Conservation (phyloP, 176 grass and related monocot species). For the Musa troglodytarum region DNA sequence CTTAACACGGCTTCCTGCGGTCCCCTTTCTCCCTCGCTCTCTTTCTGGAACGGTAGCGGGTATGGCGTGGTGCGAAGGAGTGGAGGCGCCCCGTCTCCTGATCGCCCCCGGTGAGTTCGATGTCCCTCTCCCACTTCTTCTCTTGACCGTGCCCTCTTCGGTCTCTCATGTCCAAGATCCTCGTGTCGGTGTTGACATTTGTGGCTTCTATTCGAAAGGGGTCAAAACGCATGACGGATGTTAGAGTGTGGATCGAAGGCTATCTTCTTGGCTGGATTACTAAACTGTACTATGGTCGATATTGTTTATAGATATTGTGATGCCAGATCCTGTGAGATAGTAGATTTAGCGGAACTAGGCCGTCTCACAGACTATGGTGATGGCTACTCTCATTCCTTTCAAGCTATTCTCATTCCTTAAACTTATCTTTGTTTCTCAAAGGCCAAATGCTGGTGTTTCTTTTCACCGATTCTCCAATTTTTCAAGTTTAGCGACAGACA, state of each 20-base stretch:
- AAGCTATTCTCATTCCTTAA: too few species aligned
- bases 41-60: slow-evolving; percentile 12
- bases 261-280: neutral
- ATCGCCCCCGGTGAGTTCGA: slow-evolving; percentile 30
- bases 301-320: too few species aligned
- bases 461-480: too few species aligned
- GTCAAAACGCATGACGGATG: neutral
- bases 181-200: neutral
- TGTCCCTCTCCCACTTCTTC: neutral
- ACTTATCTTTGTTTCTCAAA: too few species aligned
- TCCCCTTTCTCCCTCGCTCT: neutral
- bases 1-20: neutral
- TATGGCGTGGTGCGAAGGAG: slow-evolving; percentile 27
- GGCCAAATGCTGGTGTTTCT: too few species aligned
- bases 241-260: neutral
- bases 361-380: too few species aligned
- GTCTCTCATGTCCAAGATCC: neutral
- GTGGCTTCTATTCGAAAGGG: neutral
- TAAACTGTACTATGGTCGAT: neutral
- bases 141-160: neutral
- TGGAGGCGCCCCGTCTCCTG: slow-evolving; percentile 37
- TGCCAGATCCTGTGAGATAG: too few species aligned
- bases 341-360: too few species aligned
- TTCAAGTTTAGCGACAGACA: too few species aligned
- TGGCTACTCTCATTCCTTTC: too few species aligned